Conservation (phyloP, 805 yeast species). For the Cyberlindnera americana region DNA sequence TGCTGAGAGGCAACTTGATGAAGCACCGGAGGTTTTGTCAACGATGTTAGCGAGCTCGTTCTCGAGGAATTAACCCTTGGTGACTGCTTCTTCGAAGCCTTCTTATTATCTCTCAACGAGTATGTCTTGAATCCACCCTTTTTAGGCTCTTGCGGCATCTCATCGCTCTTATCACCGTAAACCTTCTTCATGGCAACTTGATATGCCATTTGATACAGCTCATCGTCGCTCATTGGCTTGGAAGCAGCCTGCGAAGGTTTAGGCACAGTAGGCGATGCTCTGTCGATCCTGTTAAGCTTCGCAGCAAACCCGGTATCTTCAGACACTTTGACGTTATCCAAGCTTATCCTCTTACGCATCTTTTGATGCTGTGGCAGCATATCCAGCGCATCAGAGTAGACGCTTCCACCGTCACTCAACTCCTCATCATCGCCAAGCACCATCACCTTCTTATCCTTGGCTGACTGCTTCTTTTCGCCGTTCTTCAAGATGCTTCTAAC, state of each 20-base stretch:
- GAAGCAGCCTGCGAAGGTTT: too few relatives aligned
- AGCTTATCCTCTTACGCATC: conserved; percentile 4
- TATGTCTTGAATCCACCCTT: conserved; percentile 17
- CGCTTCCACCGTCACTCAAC: conserved; percentile 23
- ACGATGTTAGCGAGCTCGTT: conserved; percentile 14
- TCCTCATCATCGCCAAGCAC: conserved; percentile 18
- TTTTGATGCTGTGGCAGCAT: conserved; percentile 11
- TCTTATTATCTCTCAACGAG: conserved; percentile 17
- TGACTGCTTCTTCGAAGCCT: too few relatives aligned
- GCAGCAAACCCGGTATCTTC: conserved; percentile 8
- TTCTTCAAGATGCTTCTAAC: conserved; percentile 16
- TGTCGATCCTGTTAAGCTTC: too few relatives aligned
- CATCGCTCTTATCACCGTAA: conserved; percentile 42
- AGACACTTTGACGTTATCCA: conserved; percentile 15
- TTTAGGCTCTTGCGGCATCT: conserved; percentile 5
- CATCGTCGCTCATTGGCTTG: conserved; percentile 29
- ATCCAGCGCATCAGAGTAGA: conserved; percentile 25
- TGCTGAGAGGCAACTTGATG: background rate
- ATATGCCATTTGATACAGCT: conserved; percentile 52
- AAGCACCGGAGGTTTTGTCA: conserved; percentile 7
- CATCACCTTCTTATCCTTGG: conserved; percentile 10
- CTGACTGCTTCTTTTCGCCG: conserved; percentile 3
- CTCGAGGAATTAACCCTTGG: too few relatives aligned
- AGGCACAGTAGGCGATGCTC: too few relatives aligned
- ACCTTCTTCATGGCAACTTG: conserved; percentile 55